phyloP scores from a whole-genome alignment of 805 yeast genomes.

The Candida dajiaensis region DNA sequence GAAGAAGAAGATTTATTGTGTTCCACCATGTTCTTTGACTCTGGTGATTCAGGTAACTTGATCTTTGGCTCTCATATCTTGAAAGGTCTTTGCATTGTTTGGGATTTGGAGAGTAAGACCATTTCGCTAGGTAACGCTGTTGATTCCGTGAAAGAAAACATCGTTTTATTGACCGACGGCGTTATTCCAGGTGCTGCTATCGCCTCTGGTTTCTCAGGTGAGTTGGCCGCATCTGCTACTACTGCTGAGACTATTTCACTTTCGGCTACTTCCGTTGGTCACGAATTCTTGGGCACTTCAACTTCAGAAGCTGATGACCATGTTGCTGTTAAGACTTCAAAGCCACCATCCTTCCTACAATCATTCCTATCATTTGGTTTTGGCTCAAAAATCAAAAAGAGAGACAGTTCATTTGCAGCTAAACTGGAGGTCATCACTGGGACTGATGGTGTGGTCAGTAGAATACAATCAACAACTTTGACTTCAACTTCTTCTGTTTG shows the following conservation, averaged over 20 bases:
- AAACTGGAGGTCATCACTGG: not conserved
- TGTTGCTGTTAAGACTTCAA: not conserved
- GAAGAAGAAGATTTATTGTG: conserved; percentile 15
- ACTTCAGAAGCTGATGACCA: not conserved
- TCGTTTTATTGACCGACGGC: conserved; percentile 12
- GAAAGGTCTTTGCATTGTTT: conserved; percentile 11
- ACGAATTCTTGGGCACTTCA: not conserved
- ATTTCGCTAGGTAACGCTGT: conserved; percentile 13
- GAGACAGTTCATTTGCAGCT: not conserved
- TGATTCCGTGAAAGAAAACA: conserved; percentile 1
- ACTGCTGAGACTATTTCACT: not conserved
- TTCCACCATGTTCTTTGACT: conserved; percentile 6
- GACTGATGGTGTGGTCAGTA: not conserved
- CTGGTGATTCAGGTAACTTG: not conserved
- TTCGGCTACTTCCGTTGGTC: not conserved
- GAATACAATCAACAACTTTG: not conserved
- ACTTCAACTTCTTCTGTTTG: not conserved
- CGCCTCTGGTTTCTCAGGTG: conserved; percentile 5
- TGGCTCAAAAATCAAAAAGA: not conserved
- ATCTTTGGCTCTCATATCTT: conserved; percentile 13
- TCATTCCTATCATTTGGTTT: not conserved
- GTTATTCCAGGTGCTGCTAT: conserved; percentile 12
- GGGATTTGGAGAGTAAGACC: conserved; percentile 15
- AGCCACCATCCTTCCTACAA: not conserved
- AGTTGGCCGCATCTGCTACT: not conserved